Base-by-base conservation (phyloP, 495 filamentous ascomycete species). In the Aspergillus haitiensis region DNA sequence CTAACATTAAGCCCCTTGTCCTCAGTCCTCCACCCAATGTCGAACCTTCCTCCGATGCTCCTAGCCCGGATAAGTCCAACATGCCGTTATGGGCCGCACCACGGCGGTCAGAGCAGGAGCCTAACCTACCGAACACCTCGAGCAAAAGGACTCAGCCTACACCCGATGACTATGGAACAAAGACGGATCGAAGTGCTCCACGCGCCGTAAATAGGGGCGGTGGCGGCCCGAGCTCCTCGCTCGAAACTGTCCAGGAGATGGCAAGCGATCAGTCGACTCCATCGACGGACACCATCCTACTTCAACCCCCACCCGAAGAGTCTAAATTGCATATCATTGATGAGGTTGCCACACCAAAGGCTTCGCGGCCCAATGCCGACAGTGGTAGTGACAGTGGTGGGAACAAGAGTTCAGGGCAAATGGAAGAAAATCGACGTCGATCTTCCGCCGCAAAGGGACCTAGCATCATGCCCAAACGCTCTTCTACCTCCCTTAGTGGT, bases 171-270 rank as follows among this genome's bases (percentile, higher is more conserved):
- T 60, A 65, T 57, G 61, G 61, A 18, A 31, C 62, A 33, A 77
- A 74, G 59, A 47, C 65, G 4, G 74, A 78, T 48, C 68, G 73
- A 51, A 74, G 64, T 60, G 63, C 66, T 21, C 67, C 72, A 52
- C 71, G 77, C 6, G 51, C 73, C 12, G 72, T 72, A 39, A 82
- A 78, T 51, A 86, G 92, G 68, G 86, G 83, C 27, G 77, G 76
- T 47, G 88, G 84, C 66, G 87, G 86, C 53, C 83, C 81, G 60
- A 81, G 82, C 18, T 85, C 89, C 15, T 84, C 84, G 44, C 77
- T 98, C 53, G 94, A 96, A 72, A 98, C 94, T 0, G 94, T 98
- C 33, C 88, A 96, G 70, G 94, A 98, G 76, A 75, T 74, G 71
- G 86, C 86, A 49, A 96, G 91, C 72, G 82, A 90, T 61, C 88